A percentile compares a stretch with the other conserved stretches of the same genome.
Conservation (phyloP, 2,329 filamentous ascomycete genomes). For the Metarhizium guizhouense region DNA sequence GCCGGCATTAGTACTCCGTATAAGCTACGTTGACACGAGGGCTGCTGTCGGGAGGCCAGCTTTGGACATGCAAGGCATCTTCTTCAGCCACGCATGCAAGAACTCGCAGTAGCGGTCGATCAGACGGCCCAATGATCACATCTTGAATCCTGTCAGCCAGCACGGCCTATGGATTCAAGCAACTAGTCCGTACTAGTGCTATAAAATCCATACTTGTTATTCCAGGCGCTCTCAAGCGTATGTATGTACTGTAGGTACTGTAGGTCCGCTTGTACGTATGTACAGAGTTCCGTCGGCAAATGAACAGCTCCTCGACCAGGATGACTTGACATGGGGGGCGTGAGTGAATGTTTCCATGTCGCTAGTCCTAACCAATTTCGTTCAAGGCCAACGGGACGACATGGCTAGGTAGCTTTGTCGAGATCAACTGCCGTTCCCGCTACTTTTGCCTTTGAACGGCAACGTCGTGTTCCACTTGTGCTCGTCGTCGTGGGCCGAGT, state of each 20-base stretch:
- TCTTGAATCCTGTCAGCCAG: not conserved
- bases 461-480: not conserved
- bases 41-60: no score
- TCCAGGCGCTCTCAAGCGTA: not conserved
- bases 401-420: not conserved
- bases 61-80: not conserved
- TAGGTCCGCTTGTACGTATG: no score
- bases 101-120: conserved; percentile 1
- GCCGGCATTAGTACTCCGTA: no score
- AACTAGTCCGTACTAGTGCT: no score
- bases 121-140: not conserved
- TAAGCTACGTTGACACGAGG: no score
- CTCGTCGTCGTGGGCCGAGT: not conserved
- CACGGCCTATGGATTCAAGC: not conserved
- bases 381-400: not conserved
- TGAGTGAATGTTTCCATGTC: no score
- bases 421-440: no score
- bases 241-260: no score
- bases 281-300: no score
- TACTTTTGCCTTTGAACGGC: not conserved
- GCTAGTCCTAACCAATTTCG: no score
- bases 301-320: no score
- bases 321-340: no score
- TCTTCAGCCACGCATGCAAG: not conserved
- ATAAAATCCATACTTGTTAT: not conserved